Conservation (phyloP, 83 land plant genomes). For the Picea mariana region DNA sequence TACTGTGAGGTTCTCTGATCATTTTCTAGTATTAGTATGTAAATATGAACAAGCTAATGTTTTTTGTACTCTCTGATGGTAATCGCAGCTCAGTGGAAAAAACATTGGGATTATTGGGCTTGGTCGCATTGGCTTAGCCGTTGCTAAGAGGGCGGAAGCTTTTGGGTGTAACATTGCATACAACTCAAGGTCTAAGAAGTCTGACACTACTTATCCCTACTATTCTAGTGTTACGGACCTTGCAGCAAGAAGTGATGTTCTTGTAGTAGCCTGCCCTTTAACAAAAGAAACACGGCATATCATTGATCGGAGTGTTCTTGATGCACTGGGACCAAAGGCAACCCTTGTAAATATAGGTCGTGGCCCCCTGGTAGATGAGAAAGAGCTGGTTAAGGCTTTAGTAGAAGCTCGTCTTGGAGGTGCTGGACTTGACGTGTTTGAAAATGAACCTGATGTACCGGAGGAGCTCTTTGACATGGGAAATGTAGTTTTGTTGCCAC, state of each 20-base stretch:
- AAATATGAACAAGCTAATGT: background rate
- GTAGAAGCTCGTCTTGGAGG: conserved; percentile 77
- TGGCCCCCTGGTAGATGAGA: conserved; percentile 75
- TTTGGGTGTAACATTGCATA: conserved; percentile 73
- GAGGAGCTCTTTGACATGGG: conserved; percentile 65
- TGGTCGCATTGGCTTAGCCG: conserved; percentile 90
- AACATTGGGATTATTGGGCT: conserved; percentile 83
- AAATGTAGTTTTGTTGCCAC: conserved; percentile 82
- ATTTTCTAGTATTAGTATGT: background rate
- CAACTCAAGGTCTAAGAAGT: conserved; percentile 65
- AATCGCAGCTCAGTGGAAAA: conserved; percentile 80
- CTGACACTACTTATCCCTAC: conserved; percentile 49
- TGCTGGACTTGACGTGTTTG: conserved; percentile 90
- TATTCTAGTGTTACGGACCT: conserved; percentile 57
- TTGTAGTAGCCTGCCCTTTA: conserved; percentile 67
- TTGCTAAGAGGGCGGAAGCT: conserved; percentile 84
- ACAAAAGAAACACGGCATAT: conserved; percentile 71
- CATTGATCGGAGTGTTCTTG: conserved; percentile 66
- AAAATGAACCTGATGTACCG: conserved; percentile 82
- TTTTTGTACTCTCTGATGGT: background rate
- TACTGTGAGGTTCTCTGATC: background rate
- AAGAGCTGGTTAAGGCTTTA: conserved; percentile 78
- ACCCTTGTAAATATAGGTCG: conserved; percentile 76
- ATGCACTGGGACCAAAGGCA: conserved; percentile 80
- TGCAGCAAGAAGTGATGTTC: conserved; percentile 62